Conservation (phyloP, 306 rosid genomes). For the Alnus rubra region DNA sequence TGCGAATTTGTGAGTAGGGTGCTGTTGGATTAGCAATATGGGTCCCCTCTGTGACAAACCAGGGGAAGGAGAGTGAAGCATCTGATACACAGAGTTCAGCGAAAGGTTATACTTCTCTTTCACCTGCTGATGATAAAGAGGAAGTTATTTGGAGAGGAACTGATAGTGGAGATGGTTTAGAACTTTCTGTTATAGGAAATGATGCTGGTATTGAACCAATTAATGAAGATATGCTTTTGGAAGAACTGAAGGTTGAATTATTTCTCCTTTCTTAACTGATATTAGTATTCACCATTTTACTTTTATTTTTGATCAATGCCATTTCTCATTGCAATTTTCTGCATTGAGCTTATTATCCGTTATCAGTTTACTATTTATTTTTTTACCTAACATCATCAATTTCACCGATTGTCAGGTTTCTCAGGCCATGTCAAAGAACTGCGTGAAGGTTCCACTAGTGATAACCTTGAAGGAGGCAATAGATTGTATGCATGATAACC, state of each 20-base stretch:
- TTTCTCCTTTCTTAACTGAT: conserved; percentile 21
- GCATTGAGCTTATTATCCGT: background rate
- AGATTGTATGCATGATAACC: conserved; percentile 61
- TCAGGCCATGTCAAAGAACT: conserved; percentile 75
- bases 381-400: conserved; percentile 10
- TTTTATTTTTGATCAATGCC: conserved; percentile 10
- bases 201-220: conserved; percentile 47
- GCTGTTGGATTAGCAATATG: conserved; percentile 99
- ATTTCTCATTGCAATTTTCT: conserved; percentile 14
- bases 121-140: conserved; percentile 51
- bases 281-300: background rate
- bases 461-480: conserved; percentile 65
- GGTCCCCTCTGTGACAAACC: conserved; percentile 97
- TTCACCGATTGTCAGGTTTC: conserved; percentile 56
- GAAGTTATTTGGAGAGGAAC: conserved; percentile 44
- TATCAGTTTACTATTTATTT: background rate
- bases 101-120: conserved; percentile 70
- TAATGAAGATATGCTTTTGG: conserved; percentile 69
- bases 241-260: conserved; percentile 66
- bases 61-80: conserved; percentile 60
- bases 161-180: conserved; percentile 51
- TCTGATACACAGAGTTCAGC: conserved; percentile 52
- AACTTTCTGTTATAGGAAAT: conserved; percentile 58
- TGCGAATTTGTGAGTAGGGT: conserved; percentile 54
- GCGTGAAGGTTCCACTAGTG: conserved; percentile 57